These are phyloP conservation scores for Leccinum fuscescens DNA, from an alignment of 1,284 basidiomycete species.

Conservation along the genomic window DNA sequence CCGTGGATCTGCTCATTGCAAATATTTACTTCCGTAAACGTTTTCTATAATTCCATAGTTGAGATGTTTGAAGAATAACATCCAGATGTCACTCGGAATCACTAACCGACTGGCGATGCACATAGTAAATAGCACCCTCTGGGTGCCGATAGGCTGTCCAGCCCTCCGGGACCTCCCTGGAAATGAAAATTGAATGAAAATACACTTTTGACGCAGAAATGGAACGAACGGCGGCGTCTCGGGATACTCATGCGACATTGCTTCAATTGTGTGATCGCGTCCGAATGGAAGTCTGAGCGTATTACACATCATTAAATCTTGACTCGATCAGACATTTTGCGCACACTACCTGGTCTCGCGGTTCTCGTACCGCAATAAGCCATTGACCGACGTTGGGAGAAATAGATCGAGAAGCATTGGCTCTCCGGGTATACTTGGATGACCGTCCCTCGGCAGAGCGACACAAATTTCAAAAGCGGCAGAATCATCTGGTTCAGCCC, in stretches of 20 bases:
- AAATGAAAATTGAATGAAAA: not conserved
- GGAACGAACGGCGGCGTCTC: conserved; percentile 19
- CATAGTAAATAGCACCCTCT: conserved; percentile 31
- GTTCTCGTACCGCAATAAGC: conserved; percentile 17
- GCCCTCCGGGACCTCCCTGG: conserved; percentile 21
- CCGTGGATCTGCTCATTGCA: conserved; percentile 10
- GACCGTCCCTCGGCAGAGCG: conserved; percentile 10
- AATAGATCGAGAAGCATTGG: not conserved
- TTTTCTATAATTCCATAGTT: conserved; percentile 21
- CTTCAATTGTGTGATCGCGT: conserved; percentile 13
- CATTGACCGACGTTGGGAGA: conserved; percentile 16
- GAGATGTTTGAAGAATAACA: not conserved
- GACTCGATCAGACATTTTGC: not conserved
- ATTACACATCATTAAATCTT: not conserved
- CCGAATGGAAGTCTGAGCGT: too few species aligned
- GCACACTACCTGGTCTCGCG: conserved; percentile 15
- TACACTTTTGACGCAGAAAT: not conserved
- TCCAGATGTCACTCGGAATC: not conserved
- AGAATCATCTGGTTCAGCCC: not conserved
- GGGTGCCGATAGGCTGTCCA: conserved; percentile 28
- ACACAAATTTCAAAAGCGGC: not conserved
- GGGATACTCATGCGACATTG: conserved; percentile 19
- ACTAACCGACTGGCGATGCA: conserved; percentile 29
- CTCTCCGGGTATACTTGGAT: conserved; percentile 13
- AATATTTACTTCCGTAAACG: conserved; percentile 32